Conservation (phyloP, 129 eudicot species). For the Arctium lappa region DNA sequence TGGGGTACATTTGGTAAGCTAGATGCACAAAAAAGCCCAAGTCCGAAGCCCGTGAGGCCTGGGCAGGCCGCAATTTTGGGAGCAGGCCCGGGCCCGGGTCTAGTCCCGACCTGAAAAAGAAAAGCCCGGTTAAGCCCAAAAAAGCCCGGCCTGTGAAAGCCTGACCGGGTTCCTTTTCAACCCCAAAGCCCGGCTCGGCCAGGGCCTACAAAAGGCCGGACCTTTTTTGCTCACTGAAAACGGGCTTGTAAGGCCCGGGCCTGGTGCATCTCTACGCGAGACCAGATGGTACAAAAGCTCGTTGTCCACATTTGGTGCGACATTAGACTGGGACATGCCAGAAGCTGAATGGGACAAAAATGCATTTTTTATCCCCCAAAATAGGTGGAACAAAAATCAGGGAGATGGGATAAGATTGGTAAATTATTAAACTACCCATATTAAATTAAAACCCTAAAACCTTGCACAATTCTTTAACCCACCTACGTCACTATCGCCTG, state of each 20-base stretch:
- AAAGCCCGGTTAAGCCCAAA: neutral
- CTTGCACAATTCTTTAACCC: neutral
- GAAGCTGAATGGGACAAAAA: neutral
- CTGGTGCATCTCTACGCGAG: neutral
- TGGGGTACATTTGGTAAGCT: neutral
- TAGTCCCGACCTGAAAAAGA: too few species aligned
- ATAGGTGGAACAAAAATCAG: neutral
- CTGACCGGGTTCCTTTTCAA: neutral
- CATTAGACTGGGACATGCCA: too few species aligned
- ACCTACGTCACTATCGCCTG: too few species aligned
- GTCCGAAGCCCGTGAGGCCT: neutral
- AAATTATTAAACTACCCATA: neutral
- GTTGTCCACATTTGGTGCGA: too few species aligned
- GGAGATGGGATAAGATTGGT: neutral
- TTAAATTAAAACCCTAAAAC: neutral
- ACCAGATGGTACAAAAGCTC: too few species aligned
- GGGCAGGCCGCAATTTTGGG: neutral
- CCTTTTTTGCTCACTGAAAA: neutral
- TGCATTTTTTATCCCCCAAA: neutral
- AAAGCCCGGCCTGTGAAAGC: too few species aligned
- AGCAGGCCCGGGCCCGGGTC: too few species aligned
- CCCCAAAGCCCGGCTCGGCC: neutral
- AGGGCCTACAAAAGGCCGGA: neutral
- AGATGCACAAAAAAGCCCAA: neutral
- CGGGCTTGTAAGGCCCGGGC: neutral